These are phyloP conservation scores for Boletus rex-veris DNA, from an alignment of 768 basidiomycete species.

Conservation along the genomic window DNA sequence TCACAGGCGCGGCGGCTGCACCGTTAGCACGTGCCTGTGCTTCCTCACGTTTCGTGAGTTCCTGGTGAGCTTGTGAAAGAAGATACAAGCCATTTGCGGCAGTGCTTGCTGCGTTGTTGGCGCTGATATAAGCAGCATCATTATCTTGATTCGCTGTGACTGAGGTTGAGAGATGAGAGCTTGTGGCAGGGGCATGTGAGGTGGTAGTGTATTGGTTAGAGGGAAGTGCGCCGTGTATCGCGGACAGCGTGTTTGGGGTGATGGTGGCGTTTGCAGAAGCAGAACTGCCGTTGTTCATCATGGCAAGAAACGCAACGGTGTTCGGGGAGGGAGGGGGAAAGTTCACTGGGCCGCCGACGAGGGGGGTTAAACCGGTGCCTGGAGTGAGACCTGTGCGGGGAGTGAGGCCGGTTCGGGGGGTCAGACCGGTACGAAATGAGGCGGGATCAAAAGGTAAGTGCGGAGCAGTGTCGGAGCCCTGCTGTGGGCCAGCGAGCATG, in stretches of 20 bases:
- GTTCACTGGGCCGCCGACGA: slow-evolving; percentile 66
- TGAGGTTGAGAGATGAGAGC: slow-evolving; percentile 35
- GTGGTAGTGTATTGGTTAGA: slow-evolving; percentile 26
- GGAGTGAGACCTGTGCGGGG: slow-evolving; percentile 80
- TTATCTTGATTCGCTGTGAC: slow-evolving; percentile 35
- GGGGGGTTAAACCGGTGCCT: slow-evolving; percentile 73
- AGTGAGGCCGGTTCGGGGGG: slow-evolving; percentile 82
- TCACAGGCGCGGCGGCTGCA: slow-evolving; percentile 29
- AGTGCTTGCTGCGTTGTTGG: slow-evolving; percentile 58
- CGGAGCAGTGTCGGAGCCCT: slow-evolving; percentile 36
- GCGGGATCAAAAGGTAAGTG: slow-evolving; percentile 61
- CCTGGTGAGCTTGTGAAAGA: slow-evolving; percentile 92
- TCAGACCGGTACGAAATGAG: slow-evolving; percentile 81
- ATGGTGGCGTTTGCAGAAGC: slow-evolving; percentile 42
- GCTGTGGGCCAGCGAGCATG: slow-evolving; percentile 88
- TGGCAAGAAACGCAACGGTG: slow-evolving; percentile 88
- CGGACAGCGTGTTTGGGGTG: slow-evolving; percentile 56
- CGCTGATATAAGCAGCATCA: slow-evolving; percentile 34
- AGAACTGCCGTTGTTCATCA: slow-evolving; percentile 65
- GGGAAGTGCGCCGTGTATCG: slow-evolving; percentile 69
- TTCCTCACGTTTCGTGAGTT: slow-evolving; percentile 93
- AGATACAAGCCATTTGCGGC: slow-evolving; percentile 93
- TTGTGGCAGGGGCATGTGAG: slow-evolving; percentile 33
- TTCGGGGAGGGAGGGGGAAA: slow-evolving; percentile 86
- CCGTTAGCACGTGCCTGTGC: slow-evolving; percentile 61